Evolutionary conservation across 768 basidiomycete species (phyloP).

Genomic region (Auricularia sp.): DNA sequence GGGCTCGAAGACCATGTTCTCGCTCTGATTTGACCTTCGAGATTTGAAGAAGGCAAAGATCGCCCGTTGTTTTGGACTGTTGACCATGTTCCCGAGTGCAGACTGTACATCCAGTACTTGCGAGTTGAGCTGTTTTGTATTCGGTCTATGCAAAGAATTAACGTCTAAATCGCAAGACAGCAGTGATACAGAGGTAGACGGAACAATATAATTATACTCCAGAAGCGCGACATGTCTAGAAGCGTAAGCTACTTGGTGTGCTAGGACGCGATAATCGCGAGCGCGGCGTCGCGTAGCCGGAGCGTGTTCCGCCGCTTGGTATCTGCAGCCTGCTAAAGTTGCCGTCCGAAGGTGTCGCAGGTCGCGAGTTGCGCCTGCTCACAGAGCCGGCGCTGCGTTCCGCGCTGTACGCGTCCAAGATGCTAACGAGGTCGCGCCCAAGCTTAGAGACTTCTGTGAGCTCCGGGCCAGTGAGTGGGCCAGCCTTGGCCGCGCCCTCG

Average conservation of each 20-base stretch:
- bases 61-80: too few species aligned
- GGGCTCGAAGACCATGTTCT: too few species aligned
- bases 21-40: too few species aligned
- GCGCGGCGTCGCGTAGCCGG: conserved; percentile 50
- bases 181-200: too few species aligned
- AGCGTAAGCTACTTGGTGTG: conserved; percentile 46
- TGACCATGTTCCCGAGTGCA: too few species aligned
- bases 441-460: conserved; percentile 65
- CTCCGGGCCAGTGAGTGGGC: conserved; percentile 55
- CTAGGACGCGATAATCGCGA: conserved; percentile 43
- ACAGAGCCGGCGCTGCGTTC: conserved; percentile 53
- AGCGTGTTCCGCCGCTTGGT: conserved; percentile 25
- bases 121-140: too few species aligned
- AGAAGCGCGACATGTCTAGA: neutral
- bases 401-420: conserved; percentile 61
- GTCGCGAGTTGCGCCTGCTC: conserved; percentile 44
- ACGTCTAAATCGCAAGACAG: too few species aligned
- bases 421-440: conserved; percentile 61
- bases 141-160: too few species aligned
- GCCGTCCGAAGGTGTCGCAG: conserved; percentile 49
- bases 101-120: too few species aligned
- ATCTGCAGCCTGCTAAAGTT: conserved; percentile 25
- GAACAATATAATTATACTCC: too few species aligned
- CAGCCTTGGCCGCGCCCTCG: conserved; percentile 30
- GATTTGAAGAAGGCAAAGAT: too few species aligned